Evolutionary conservation across 495 filamentous ascomycete species (phyloP), one percentile per base, ranked within the genome.

Genomic region (Letharia columbiana): DNA sequence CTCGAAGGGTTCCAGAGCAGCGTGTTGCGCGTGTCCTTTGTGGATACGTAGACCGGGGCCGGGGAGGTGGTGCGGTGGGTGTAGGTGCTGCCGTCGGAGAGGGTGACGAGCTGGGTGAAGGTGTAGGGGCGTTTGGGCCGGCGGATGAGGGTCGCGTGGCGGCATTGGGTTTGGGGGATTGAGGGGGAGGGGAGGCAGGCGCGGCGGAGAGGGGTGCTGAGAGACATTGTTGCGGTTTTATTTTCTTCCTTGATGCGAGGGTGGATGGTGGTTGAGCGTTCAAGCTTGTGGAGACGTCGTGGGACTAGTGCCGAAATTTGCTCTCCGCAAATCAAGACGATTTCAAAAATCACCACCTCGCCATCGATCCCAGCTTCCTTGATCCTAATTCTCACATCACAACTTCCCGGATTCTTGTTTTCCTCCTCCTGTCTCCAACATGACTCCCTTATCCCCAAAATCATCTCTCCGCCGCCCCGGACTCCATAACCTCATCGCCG

Each of bases 81-180:
- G 83, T 86, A 97, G 64, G 91, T 89, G 72, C 82, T 86, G 64
- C 94, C 94, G 82, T 98, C 94, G n/a, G 87, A 87, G 68, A 96
- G 88, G 64, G 92, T 93, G 63, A 98, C 83, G 42, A 98, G 87
- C 77, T 98, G 94, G 31, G 94, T 96, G 84, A 96, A 96, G 70
- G 88, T 90, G 84, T 97, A 97, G 42, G 94, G 94, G 7, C 92
- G 87, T 71, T 89, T 87, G 20, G 90, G 91, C 5, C 95, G 92
- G 44, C 83, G 85, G 73, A 98, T 84, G 67, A 96, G 89, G n/a
- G 88, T 89, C 35, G 94, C 95, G 74, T 91, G 84, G n/a, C 91
- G 89, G 75, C 60, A 15, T 68, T 73, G 68, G 50, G 23, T 61
- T 20, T 67, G 68, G 62, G 64, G 64, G 63, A 62, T 6, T 20